Base-by-base conservation (phyloP, 768 basidiomycete genomes). In the Auricularia sp. region DNA sequence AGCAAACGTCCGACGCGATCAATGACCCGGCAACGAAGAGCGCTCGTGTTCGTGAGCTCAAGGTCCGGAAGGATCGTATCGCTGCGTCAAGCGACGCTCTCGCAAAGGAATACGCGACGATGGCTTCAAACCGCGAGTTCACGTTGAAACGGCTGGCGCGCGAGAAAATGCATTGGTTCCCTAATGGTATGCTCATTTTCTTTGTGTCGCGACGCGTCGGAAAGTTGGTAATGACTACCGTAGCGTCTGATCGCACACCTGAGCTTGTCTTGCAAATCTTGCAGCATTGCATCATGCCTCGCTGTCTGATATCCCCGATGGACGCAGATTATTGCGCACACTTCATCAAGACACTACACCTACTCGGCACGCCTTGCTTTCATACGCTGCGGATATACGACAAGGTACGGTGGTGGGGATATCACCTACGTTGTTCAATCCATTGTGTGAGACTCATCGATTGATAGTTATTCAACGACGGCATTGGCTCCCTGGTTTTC, bases 321-420 rank as follows among this genome's bases (percentile, higher is more conserved):
- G 97, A 99, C 74, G 96, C 97, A 33, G 89, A 96, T 64, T 99
- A 87, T 69, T 93, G 93, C 64, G 88, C 92, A 2, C 90, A 92
- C 68, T 88, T 98, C 70, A 89, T 98, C 73, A 89, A 89, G 71
- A 81, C 88, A 14, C 79, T 98, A 66, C 97, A 99, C 69, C 81
- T 83, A 14, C 84, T 88, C 72, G 94, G 92, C n/a, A 95, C 95
- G 0, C 84, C 86, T 8, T 88, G 88, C 2, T 99, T 98, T 73
- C 87, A 88, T 43, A 93, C 93, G 0, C 74, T 97, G 11, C 82
- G 84, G 71, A 86, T 88, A 66, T 97, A 94, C 70, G 87, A 95
- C 74, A 88, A 84, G 77, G 93, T 90, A 64, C 51, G 77, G 68
- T 12, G 29, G 34, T 23, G 18, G 60, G 33, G 64, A 66, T 43